These are phyloP conservation scores for Russula sp. DNA, from an alignment of 768 basidiomycete genomes.

Conservation along the genomic window DNA sequence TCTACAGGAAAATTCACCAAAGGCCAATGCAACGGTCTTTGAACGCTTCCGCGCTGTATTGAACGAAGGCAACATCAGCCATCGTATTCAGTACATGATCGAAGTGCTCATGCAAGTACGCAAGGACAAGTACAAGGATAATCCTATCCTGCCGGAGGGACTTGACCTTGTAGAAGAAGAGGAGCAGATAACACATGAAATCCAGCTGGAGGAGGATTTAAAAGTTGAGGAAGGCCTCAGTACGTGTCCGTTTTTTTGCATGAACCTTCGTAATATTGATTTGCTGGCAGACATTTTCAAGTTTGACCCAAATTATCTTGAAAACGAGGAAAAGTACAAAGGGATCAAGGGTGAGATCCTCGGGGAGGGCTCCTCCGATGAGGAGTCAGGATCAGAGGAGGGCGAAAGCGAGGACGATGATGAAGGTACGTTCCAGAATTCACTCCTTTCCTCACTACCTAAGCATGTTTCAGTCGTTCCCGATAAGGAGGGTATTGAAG, in stretches of 20 bases:
- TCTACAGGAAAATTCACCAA: slow-evolving; percentile 88
- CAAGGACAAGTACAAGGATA: slow-evolving; percentile 99
- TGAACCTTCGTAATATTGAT: slow-evolving; percentile 20
- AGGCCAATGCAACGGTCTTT: slow-evolving; percentile 91
- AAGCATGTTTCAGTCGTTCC: slow-evolving; percentile 50
- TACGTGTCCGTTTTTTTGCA: slow-evolving; percentile 43
- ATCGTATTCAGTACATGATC: slow-evolving; percentile 98
- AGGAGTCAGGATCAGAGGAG: slow-evolving; percentile 58
- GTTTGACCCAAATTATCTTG: slow-evolving; percentile 77
- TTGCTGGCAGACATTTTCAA: slow-evolving; percentile 82
- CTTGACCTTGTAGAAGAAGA: slow-evolving; percentile 97
- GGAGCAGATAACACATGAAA: slow-evolving; percentile 94
- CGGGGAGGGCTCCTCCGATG: slow-evolving; percentile 80
- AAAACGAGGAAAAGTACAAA: slow-evolving; percentile 93
- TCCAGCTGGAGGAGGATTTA: slow-evolving; percentile 89
- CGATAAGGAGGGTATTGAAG: slow-evolving; percentile 87
- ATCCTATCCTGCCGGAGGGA: slow-evolving; percentile 90
- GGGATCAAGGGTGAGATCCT: slow-evolving; percentile 91
- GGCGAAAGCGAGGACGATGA: slow-evolving; percentile 55
- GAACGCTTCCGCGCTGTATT: slow-evolving; percentile 96
- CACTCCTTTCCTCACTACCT: background rate
- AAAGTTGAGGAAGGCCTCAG: slow-evolving; percentile 93
- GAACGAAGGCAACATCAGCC: slow-evolving; percentile 92
- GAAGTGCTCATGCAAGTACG: slow-evolving; percentile 99
- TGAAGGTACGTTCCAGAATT: slow-evolving; percentile 40